Evolutionary conservation across 352 stramenopile species (phyloP).

Genomic region (Globisporangium middletonii): DNA sequence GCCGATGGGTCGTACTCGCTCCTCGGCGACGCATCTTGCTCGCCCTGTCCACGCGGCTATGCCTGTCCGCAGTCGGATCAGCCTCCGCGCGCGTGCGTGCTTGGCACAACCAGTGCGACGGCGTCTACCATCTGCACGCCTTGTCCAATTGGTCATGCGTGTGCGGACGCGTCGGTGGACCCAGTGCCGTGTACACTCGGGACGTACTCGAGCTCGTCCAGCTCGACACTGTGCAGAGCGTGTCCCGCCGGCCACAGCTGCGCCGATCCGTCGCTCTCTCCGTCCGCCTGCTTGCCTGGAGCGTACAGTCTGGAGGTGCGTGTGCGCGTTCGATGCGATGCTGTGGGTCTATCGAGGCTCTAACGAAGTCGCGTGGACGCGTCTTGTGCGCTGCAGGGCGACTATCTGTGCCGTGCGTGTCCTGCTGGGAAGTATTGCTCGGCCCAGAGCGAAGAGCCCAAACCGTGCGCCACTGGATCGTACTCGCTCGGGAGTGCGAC

Average conservation of each 20-base stretch:
- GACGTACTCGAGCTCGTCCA: slow-evolving; percentile 6
- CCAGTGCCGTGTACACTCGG: neutral
- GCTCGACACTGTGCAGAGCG: slow-evolving; percentile 15
- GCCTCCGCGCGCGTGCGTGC: slow-evolving; percentile 8
- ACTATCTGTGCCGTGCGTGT: slow-evolving; percentile 30
- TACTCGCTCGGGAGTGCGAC: slow-evolving; percentile 39
- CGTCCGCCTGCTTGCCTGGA: slow-evolving; percentile 32
- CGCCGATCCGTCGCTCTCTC: slow-evolving; percentile 25
- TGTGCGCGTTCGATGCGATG: neutral
- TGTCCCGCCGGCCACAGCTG: slow-evolving; percentile 59
- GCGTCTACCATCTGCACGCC: slow-evolving; percentile 19
- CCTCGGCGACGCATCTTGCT: slow-evolving; percentile 19
- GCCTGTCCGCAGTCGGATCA: slow-evolving; percentile 15
- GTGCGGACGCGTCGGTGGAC: slow-evolving; percentile 12
- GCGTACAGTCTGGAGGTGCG: slow-evolving; percentile 40
- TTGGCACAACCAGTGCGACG: slow-evolving; percentile 14
- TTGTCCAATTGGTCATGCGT: slow-evolving; percentile 49
- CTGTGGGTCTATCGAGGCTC: neutral
- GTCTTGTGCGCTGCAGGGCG: slow-evolving; percentile 12
- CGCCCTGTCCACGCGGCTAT: slow-evolving; percentile 26
- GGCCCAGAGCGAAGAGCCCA: slow-evolving; percentile 13
- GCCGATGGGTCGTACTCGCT: slow-evolving; percentile 11
- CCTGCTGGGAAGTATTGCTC: slow-evolving; percentile 32
- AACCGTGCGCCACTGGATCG: slow-evolving; percentile 21
- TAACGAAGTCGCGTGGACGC: neutral